phyloP scores from a whole-genome alignment of 164 flowering plant species.

The Annona squamosa region DNA sequence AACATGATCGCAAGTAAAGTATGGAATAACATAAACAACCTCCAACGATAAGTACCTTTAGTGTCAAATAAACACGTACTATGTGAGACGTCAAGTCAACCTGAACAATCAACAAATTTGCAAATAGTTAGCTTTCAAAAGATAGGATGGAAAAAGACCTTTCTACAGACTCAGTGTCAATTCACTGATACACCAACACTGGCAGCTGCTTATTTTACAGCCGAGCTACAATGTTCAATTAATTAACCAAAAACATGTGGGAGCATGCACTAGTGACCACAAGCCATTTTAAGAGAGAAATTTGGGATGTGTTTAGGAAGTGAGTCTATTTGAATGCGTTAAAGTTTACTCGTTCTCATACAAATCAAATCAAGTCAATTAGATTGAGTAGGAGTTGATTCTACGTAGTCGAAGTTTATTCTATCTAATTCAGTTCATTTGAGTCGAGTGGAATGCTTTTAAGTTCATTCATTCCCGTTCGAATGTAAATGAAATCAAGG shows the following conservation, averaged over 20 bases:
- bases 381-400: too few relatives aligned
- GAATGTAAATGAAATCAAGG: too few relatives aligned
- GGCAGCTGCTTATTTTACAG: neutral
- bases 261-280: neutral
- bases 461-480: too few relatives aligned
- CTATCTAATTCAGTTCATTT: too few relatives aligned
- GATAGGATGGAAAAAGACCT: neutral
- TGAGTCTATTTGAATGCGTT: too few relatives aligned
- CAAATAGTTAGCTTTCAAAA: slow-evolving; percentile 1
- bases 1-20: neutral
- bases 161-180: neutral
- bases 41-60: slow-evolving; percentile 52
- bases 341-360: too few relatives aligned
- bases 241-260: neutral
- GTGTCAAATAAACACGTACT: slow-evolving; percentile 58
- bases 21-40: neutral
- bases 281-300: too few relatives aligned
- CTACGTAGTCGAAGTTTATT: too few relatives aligned
- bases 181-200: neutral
- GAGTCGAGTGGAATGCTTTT: too few relatives aligned
- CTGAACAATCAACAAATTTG: slow-evolving; percentile 39
- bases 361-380: too few relatives aligned
- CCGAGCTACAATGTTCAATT: neutral
- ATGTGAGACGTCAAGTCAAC: slow-evolving; percentile 86
- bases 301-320: too few relatives aligned